Evolutionary conservation across 768 basidiomycete genomes (phyloP).

Genomic region (Kwoniella pini): DNA sequence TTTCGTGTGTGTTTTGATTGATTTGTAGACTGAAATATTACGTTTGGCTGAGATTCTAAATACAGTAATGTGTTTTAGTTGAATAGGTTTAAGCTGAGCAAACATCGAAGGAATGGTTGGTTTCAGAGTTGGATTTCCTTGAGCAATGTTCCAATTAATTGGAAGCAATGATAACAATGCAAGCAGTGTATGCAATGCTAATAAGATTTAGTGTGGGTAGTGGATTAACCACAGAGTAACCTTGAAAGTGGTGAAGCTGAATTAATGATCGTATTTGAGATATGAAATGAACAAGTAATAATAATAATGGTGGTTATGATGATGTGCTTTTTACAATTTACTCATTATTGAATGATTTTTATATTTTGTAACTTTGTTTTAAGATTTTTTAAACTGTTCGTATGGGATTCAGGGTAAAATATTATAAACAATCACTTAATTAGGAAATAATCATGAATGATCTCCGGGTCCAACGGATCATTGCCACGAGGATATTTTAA

Average conservation of each 20-base stretch:
- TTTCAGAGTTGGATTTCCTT: not conserved
- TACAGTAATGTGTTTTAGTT: constrained; percentile 5
- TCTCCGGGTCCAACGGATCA: not conserved
- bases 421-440: not conserved
- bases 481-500: not conserved
- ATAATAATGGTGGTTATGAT: too few relatives aligned
- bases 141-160: not conserved
- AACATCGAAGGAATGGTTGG: constrained; percentile 16
- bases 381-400: not conserved
- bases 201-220: not conserved
- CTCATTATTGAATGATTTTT: not conserved
- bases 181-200: not conserved
- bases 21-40: not conserved
- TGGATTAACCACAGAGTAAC: not conserved
- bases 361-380: not conserved
- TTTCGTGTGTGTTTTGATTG: constrained; percentile 13
- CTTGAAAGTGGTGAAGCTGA: not conserved
- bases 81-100: constrained; percentile 16
- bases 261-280: not conserved
- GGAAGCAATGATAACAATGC: not conserved
- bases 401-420: not conserved
- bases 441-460: not conserved
- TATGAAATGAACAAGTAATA: not conserved
- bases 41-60: constrained; percentile 1
- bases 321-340: not conserved